Percentiles rank a stretch among this genome's conserved stretches.
Evolutionary conservation across 495 filamentous ascomycete genomes (phyloP).

Genomic region (Delitschia confertaspora): DNA sequence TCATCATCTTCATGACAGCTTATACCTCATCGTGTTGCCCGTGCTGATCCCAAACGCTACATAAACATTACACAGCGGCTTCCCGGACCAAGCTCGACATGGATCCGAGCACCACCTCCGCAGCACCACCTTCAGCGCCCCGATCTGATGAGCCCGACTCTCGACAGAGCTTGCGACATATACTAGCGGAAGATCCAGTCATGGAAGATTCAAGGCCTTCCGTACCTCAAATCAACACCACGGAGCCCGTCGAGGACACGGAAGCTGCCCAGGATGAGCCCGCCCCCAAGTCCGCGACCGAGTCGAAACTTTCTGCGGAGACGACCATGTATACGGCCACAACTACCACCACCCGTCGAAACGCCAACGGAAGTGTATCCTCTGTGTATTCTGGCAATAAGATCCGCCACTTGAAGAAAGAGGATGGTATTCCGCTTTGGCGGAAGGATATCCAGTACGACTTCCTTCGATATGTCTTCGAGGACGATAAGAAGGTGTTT

Average conservation of each 20-base stretch:
- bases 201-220: constrained; percentile 15
- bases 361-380: constrained; percentile 56
- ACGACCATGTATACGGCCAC: constrained; percentile 43
- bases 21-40: no score
- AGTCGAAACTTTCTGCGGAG: constrained; percentile 33
- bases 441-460: constrained; percentile 96
- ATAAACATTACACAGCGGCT: no score
- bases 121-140: constrained; percentile 10
- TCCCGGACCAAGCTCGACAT: constrained; percentile 13
- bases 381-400: constrained; percentile 81
- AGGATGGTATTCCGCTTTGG: constrained; percentile 94
- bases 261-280: constrained; percentile 31
- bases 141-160: constrained; percentile 25
- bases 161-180: constrained; percentile 28
- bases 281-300: constrained; percentile 21
- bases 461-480: constrained; percentile 85
- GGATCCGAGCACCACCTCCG: constrained; percentile 23
- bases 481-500: constrained; percentile 75
- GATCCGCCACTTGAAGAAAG: constrained; percentile 92
- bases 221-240: constrained; percentile 13
- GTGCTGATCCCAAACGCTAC: no score
- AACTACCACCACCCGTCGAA: constrained; percentile 52
- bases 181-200: constrained; percentile 30
- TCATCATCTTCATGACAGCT: no score
- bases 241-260: constrained; percentile 16